Base-by-base conservation (phyloP, 345 rosid genomes). In the Eucalyptus sp. region DNA sequence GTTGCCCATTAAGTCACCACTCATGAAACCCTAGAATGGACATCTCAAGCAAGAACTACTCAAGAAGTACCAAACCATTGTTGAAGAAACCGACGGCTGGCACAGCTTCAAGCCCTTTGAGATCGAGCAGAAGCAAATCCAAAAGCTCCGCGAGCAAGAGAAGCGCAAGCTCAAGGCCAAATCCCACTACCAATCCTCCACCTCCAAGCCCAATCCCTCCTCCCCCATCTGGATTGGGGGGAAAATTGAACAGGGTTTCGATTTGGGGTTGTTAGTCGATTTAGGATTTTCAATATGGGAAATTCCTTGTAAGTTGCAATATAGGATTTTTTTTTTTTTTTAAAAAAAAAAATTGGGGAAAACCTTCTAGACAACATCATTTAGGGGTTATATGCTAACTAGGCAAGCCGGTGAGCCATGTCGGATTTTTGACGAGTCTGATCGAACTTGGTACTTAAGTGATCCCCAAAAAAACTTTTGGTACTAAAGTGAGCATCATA, bases 381-480 rank as follows among this genome's bases (percentile, higher is more conserved):
- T 56, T 22, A 9, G 3, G 60, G 12, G 62, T 56, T 24, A 56
- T 8, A 9, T 8, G 29, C 62, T 9, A 24, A 56, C 27, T 24
- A 24, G 29, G 29, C 1, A 24, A 4, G 24, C 24, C 10, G 10
- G 24, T 52, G 56, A 52, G 56, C 62, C 62, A 56, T 3, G 0
- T 56, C 2, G 1, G 62, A 24, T 56, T 9, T 24, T 56, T 56
- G 27, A 12, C 0, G 0, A 56, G 29, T 56, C 0, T 56, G 1
- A 56, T 56, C 0, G 0, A 1, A 56, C 62, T 56, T 56, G 27
- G 62, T 24, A 56, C 29, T 56, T 56, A 24, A 56, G 62, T 24
- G 27, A 56, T 56, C 29, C 5, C 60, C 2, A 9, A 56, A 56
- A 56, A 1, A 56, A 24, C 29, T 22, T 56, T 24, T 9, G 0